Base-by-base conservation (phyloP, 1,284 basidiomycete species). In the Phellinidium pouzarii region DNA sequence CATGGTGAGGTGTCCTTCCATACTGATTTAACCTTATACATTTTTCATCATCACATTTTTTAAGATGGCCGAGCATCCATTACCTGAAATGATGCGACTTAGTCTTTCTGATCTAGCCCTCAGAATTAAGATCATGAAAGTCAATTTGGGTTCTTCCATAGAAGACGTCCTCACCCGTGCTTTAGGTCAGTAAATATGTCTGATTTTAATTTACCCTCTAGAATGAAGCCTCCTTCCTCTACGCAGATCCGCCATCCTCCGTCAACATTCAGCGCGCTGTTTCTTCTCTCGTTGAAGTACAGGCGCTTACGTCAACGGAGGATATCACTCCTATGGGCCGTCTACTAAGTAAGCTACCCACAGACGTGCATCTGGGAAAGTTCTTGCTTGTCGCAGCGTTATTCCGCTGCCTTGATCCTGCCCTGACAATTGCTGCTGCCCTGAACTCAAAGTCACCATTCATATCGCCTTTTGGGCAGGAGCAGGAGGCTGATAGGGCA, bases 251-350 rank as follows among this genome's bases (percentile, higher is more conserved):
- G 3, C 96, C 96, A 1, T 75, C 84, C 1, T 66, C 87, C 0
- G 73, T 87, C 60, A 99, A 99, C 64, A 82, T 99, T 34, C 94
- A 96, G 66, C 77, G 94, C 45, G 95, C 96, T 2, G 81, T 99
- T 26, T 80, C 89, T 3, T 84, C 91, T 51, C 76, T 99, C 11
- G 87, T 98, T 9, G 96, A 99, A 72, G 87, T 87, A 58, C 80
- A 89, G 57, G 93, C 95, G 3, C 70, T 99, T 49, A 97, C 93
- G 1, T 62, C 79, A 0, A 75, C 73, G 1, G 94, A 98, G 66
- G 93, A 97, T 29, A 97, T 99, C 61, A 99, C 96, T 1, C 87
- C 94, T 0, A 88, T 99, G 77, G 96, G 96, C 27, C 77, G 88
- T 47, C 74, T 97, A 27, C 75, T 99, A 43, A 92, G 91, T 71